A percentile compares a stretch with the other conserved stretches of the same genome.
Evolutionary conservation across 1,139 yeast species (phyloP).

Genomic region (Suhomyces ambrosiae): DNA sequence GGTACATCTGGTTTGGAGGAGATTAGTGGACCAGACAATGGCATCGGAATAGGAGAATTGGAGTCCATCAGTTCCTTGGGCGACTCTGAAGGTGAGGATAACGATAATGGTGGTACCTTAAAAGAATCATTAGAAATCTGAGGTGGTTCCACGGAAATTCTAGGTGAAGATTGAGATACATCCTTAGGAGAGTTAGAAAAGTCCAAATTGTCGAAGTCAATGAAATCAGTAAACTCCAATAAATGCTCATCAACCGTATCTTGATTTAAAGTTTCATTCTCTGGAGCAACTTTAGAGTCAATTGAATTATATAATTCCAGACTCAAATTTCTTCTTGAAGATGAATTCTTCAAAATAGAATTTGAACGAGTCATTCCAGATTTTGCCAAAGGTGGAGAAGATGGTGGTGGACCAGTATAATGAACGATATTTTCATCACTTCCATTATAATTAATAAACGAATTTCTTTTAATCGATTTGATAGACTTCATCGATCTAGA

Average conservation of each 20-base stretch:
- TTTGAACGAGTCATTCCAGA: slow-evolving; percentile 43
- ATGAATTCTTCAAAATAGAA: slow-evolving; percentile 52
- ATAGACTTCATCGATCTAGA: slow-evolving; percentile 61
- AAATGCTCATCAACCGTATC: slow-evolving; percentile 30
- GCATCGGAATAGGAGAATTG: slow-evolving; percentile 10
- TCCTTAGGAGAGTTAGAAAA: slow-evolving; percentile 24
- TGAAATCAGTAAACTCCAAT: slow-evolving; percentile 61
- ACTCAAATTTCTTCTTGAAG: slow-evolving; percentile 19
- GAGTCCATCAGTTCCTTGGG: slow-evolving; percentile 11
- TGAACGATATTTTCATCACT: slow-evolving; percentile 47
- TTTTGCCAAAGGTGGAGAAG: slow-evolving; percentile 13
- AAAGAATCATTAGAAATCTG: slow-evolving; percentile 3
- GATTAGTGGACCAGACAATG: slow-evolving; percentile 9
- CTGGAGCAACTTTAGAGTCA: slow-evolving; percentile 10
- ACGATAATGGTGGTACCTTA: slow-evolving; percentile 7
- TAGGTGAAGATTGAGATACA: not conserved
- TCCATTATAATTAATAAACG: slow-evolving; percentile 51
- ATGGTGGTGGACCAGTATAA: slow-evolving; percentile 26
- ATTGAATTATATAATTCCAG: slow-evolving; percentile 16
- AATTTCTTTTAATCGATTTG: slow-evolving; percentile 37
- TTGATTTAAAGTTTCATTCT: slow-evolving; percentile 12
- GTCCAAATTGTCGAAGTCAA: slow-evolving; percentile 56
- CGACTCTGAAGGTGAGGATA: slow-evolving; percentile 9
- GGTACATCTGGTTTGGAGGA: slow-evolving; percentile 4
- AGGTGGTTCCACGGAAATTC: slow-evolving; percentile 6